Evolutionary conservation across 2,329 filamentous ascomycete species (phyloP).

Genomic region (Monosporascus sp.): DNA sequence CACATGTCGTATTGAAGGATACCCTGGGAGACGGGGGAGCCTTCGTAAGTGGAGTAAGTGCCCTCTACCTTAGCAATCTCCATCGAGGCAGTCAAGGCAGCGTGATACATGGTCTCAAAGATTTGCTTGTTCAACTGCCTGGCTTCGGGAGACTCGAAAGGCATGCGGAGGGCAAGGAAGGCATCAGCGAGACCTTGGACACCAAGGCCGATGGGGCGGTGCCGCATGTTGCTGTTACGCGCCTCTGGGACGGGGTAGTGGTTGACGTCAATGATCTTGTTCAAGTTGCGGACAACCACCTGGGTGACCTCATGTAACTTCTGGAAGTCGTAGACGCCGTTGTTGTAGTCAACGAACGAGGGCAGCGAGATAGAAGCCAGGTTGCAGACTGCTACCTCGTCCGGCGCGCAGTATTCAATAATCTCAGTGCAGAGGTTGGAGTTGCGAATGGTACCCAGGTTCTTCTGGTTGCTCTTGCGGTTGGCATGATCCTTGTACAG

Average conservation of each 20-base stretch:
- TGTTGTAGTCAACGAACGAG: constrained; percentile 80
- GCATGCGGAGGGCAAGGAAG: constrained; percentile 93
- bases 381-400: constrained; percentile 99
- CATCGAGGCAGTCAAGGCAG: constrained; percentile 81
- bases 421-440: constrained; percentile 99
- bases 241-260: constrained; percentile 97
- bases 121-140: constrained; percentile 95
- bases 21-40: constrained; percentile 89
- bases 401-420: constrained; percentile 91
- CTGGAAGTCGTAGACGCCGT: constrained; percentile 87
- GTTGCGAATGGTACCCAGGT: constrained; percentile 94
- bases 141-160: constrained; percentile 94
- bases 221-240: constrained; percentile 92
- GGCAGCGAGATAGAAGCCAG: constrained; percentile 90
- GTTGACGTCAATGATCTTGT: constrained; percentile 98
- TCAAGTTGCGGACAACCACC: constrained; percentile 90
- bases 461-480: constrained; percentile 99
- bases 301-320: constrained; percentile 93
- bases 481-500: constrained; percentile 99
- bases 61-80: constrained; percentile 80
- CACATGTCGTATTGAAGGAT: constrained; percentile 99
- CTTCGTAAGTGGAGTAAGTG: constrained; percentile 83
- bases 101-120: constrained; percentile 99
- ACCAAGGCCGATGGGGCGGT: constrained; percentile 92
- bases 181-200: constrained; percentile 97